phyloP scores from a whole-genome alignment of 305 asterid genomes.

The Stenogyne calaminthoides region DNA sequence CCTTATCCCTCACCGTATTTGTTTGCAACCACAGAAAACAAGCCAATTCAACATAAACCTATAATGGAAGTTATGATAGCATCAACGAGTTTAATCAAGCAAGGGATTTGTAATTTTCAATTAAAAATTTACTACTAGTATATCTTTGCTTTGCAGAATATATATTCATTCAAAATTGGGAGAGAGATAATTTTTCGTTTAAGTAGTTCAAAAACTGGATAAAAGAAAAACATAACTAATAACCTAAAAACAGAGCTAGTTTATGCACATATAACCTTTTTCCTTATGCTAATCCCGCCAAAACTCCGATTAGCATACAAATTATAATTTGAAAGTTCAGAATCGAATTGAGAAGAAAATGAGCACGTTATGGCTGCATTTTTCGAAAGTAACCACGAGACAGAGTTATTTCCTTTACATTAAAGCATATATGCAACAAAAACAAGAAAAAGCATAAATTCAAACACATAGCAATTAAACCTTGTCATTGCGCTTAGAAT shows the following conservation, averaged over 20 bases:
- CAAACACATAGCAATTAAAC: not conserved
- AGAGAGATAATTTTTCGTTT: not conserved
- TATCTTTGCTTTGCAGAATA: not conserved
- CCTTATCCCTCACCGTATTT: not conserved
- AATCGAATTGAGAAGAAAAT: not conserved
- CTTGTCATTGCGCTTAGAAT: constrained; percentile 42
- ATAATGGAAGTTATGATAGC: not conserved
- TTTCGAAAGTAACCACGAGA: not conserved
- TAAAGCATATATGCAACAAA: no score
- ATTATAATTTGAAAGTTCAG: not conserved
- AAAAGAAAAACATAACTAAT: not conserved
- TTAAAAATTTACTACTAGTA: no score
- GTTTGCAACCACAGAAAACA: not conserved
- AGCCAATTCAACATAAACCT: not conserved
- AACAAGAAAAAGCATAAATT: no score
- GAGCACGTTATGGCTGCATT: not conserved
- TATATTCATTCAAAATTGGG: no score
- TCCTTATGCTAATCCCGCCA: not conserved
- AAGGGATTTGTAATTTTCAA: no score
- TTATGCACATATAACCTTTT: not conserved
- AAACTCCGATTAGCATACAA: not conserved
- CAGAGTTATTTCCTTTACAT: not conserved
- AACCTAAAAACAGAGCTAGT: not conserved
- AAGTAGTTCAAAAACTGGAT: no score
- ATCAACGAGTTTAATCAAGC: not conserved